These are phyloP conservation scores for Eragrostis curvula DNA, from an alignment of 176 grass and related monocot genomes.

Conservation along the genomic window DNA sequence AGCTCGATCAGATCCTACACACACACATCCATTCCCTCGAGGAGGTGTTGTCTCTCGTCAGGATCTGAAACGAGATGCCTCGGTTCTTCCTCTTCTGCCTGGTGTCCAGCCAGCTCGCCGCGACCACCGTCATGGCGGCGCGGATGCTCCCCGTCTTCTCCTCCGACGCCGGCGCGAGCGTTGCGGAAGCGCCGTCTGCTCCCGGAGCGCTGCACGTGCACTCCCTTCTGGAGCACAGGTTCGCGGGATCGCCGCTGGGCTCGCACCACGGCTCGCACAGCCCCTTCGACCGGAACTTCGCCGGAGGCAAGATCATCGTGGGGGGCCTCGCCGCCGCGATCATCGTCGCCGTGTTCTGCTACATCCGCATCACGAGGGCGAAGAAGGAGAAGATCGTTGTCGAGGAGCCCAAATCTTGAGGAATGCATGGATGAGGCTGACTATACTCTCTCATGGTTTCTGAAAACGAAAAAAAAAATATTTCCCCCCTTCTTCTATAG, in stretches of 20 bases:
- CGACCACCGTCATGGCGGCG: constrained; percentile 54
- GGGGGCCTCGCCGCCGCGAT: constrained; percentile 63
- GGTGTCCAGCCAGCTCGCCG: constrained; percentile 49
- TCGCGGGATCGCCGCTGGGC: constrained; percentile 49
- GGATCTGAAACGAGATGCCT: constrained; percentile 47
- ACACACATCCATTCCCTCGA: not conserved
- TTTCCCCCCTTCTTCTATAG: not conserved
- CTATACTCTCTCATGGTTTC: not conserved
- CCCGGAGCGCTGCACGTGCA: not conserved
- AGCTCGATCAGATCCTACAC: not conserved
- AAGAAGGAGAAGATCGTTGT: constrained; percentile 27
- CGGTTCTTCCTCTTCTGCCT: constrained; percentile 57
- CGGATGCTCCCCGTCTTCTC: constrained; percentile 44
- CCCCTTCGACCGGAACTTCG: constrained; percentile 72
- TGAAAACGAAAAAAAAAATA: not conserved
- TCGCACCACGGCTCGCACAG: constrained; percentile 36
- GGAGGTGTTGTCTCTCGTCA: not conserved
- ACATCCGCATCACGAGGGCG: constrained; percentile 84
- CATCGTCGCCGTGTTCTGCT: constrained; percentile 67
- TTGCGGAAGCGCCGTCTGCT: constrained; percentile 27
- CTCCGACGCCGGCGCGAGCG: not conserved
- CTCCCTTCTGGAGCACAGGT: constrained; percentile 49
- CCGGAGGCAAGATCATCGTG: constrained; percentile 77
- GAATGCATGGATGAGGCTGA: not conserved
- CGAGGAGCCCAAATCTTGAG: constrained; percentile 58